Conservation (phyloP, 2,329 filamentous ascomycete species). For the Rhynchosporium secalis region DNA sequence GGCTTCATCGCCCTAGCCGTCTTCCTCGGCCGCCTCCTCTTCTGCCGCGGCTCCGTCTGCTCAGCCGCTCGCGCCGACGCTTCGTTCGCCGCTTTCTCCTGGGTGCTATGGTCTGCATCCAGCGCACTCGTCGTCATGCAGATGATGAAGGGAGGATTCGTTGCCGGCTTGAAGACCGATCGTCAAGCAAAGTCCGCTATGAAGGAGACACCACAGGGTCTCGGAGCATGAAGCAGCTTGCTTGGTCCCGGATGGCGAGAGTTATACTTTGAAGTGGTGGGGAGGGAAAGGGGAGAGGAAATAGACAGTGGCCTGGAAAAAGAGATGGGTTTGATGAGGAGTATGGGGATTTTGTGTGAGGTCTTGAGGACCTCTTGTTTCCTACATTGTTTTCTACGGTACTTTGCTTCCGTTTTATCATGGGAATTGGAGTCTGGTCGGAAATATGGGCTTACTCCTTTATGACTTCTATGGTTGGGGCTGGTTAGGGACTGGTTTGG, state of each 20-base stretch:
- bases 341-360: conserved; percentile 22
- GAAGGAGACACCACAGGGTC: conserved; percentile 32
- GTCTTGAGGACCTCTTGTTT: conserved; percentile 19
- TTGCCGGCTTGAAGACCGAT: conserved; percentile 36
- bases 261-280: conserved; percentile 10
- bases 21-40: conserved; percentile 55
- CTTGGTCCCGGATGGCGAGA: neutral
- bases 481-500: neutral
- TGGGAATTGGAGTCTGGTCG: neutral
- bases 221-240: conserved; percentile 23
- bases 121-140: conserved; percentile 49
- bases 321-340: conserved; percentile 19
- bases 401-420: neutral
- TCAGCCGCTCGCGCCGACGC: conserved; percentile 54
- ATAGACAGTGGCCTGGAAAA: conserved; percentile 16
- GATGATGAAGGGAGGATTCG: conserved; percentile 47
- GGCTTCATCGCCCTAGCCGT: conserved; percentile 60
- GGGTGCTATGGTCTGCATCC: conserved; percentile 53
- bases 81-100: conserved; percentile 55
- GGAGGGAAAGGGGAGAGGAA: neutral
- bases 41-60: conserved; percentile 60
- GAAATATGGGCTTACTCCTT: neutral
- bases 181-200: conserved; percentile 33
- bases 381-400: neutral
- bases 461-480: conserved; percentile 5